Percentiles rank a stretch among this genome's conserved stretches.
These are phyloP conservation scores for Chaetomium fimeti DNA, from an alignment of 495 filamentous ascomycete genomes.

Conservation along the genomic window DNA sequence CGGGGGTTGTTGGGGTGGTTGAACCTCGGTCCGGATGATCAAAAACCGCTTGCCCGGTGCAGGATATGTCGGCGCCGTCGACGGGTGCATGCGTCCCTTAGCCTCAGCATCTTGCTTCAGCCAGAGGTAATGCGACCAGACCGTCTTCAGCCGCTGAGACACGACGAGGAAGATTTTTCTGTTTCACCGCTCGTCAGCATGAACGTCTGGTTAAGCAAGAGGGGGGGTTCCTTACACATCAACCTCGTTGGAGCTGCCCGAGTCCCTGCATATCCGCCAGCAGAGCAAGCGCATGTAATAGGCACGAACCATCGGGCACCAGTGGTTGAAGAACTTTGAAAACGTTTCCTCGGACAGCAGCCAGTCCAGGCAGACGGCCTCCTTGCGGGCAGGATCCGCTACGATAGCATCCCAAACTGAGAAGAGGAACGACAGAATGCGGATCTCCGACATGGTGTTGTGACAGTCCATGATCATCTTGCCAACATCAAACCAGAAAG, in stretches of 20 bases:
- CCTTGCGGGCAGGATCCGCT: constrained; percentile 65
- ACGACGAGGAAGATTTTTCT: constrained; percentile 69
- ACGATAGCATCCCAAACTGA: constrained; percentile 74
- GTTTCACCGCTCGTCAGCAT: constrained; percentile 28
- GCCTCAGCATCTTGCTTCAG: constrained; percentile 63
- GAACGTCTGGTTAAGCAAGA: not conserved
- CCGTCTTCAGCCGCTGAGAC: constrained; percentile 64
- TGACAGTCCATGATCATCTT: constrained; percentile 81
- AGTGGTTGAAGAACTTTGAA: constrained; percentile 86
- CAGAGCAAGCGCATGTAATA: constrained; percentile 93
- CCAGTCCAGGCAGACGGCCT: constrained; percentile 72
- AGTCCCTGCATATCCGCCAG: constrained; percentile 84
- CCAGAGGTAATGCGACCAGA: constrained; percentile 78
- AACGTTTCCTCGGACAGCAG: constrained; percentile 77
- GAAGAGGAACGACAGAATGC: constrained; percentile 83
- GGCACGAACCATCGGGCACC: constrained; percentile 97
- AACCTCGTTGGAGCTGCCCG: constrained; percentile 61
- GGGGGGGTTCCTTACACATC: constrained; percentile 61
- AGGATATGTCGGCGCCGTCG: constrained; percentile 79
- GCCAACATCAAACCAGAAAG: constrained; percentile 85
- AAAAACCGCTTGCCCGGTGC: constrained; percentile 88
- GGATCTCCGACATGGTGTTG: constrained; percentile 91
- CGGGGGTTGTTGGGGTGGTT: constrained; percentile 51
- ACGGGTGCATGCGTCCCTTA: constrained; percentile 56
- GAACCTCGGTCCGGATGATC: constrained; percentile 84